Conservation (phyloP, 208 protist genomes). For the Acanthamoeba healyi region DNA sequence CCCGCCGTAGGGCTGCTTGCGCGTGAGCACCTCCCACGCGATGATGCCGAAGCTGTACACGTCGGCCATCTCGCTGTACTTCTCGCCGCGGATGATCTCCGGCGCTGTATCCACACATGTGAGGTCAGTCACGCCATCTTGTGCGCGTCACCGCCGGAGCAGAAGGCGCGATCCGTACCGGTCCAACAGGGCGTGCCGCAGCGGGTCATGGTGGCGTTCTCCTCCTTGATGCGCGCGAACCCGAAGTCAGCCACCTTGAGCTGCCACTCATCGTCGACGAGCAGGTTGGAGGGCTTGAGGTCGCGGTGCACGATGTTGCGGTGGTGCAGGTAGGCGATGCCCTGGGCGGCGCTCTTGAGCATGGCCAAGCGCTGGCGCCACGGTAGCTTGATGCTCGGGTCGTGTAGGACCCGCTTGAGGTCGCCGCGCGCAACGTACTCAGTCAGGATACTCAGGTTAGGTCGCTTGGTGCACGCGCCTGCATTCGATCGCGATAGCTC, state of each 20-base stretch:
- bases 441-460: slow-evolving; percentile 84
- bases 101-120: neutral
- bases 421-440: slow-evolving; percentile 83
- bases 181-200: slow-evolving; percentile 65
- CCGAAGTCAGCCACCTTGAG: slow-evolving; percentile 69
- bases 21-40: slow-evolving; percentile 54
- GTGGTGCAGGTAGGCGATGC: slow-evolving; percentile 68
- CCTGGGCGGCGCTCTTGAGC: slow-evolving; percentile 27
- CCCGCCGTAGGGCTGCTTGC: slow-evolving; percentile 52
- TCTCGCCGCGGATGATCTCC: slow-evolving; percentile 50
- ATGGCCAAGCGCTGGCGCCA: slow-evolving; percentile 29
- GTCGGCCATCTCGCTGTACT: slow-evolving; percentile 39
- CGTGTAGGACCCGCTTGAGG: slow-evolving; percentile 79
- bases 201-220: slow-evolving; percentile 65
- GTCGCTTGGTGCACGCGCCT: slow-evolving; percentile 75
- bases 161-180: neutral
- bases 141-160: no score
- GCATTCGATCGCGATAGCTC: no score
- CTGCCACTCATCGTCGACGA: neutral
- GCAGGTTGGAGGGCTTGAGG: slow-evolving; percentile 69
- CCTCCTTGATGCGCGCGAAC: slow-evolving; percentile 66
- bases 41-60: slow-evolving; percentile 70
- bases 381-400: slow-evolving; percentile 15
- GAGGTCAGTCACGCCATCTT: neutral
- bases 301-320: slow-evolving; percentile 5